Base-by-base conservation (phyloP, 2,329 filamentous ascomycete genomes). In the Didymella segeticola region DNA sequence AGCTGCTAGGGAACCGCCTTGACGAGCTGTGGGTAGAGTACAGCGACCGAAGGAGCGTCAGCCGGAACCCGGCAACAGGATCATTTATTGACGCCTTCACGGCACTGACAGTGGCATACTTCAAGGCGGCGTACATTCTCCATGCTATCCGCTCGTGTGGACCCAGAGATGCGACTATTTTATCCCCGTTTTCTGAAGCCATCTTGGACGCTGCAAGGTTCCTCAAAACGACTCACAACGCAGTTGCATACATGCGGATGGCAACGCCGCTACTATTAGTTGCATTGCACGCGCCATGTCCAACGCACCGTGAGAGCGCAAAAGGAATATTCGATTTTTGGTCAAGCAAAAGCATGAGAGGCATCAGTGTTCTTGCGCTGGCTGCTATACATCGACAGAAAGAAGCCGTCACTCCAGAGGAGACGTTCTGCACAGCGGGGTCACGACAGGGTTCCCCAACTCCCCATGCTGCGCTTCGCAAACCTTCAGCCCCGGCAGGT, bases 221-320 rank as follows among this genome's bases (percentile, higher is more conserved):
- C 43, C 39, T 70, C n/a, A 46, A 61, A 4, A 53, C 57, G 4
- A 31, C 59, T 14, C 57, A 39, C 14, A 64, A 68, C 26, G 69
- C 67, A 0, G 66, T 61, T 42, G 64, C 68, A 26, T 70, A 67
- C 29, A 72, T 70, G 64, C 63, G 70, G 10, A 69, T 72, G 61
- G 64, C 66, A 5, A 62, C 62, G 7, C 68, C 69, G 15, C 42
- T 72, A 2, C 64, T 69, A 23, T 49, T 70, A 3, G 69, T 73
- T 14, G 63, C 66, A 2, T 41, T 71, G 23, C 61, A 71, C 58
- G 58, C 60, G 17, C 60, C 53, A 8, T 25, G 25, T 25, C 14
- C 17, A 11, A 51, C 36, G 42, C 67, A 70, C 30, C 51, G 58
- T 7, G 41, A 39, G 5, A 26, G 47, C 12, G 64, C 67, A 12